Conservation (phyloP, 371 early-diverging fungal genomes). For the Lichtheimia hyalospora region DNA sequence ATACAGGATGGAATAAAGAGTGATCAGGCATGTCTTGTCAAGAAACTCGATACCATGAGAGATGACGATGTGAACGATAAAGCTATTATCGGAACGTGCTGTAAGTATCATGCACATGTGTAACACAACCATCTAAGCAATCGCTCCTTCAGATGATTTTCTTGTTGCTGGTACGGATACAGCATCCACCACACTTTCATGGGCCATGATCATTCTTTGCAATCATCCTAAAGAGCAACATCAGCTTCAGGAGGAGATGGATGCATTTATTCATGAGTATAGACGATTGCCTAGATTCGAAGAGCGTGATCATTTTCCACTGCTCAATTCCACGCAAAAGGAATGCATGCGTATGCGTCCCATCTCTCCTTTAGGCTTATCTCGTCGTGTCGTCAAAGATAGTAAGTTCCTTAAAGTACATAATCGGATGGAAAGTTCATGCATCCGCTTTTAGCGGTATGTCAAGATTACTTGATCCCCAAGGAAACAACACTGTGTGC, state of each 20-base stretch:
- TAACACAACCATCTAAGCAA: background rate
- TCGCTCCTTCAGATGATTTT: conserved; percentile 15
- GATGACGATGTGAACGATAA: conserved; percentile 2
- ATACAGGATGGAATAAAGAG: conserved; percentile 1
- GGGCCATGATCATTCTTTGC: conserved; percentile 15
- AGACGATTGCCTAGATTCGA: conserved; percentile 16
- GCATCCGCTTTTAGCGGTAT: conserved; percentile 14
- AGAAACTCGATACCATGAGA: background rate
- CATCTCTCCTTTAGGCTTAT: conserved; percentile 2
- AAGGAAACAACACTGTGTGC: conserved; percentile 3
- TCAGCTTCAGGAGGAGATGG: conserved; percentile 11
- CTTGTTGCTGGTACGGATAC: conserved; percentile 21
- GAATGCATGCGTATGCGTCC: conserved; percentile 21
- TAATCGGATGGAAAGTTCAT: background rate
- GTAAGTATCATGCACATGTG: background rate
- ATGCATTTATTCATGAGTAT: conserved; percentile 11
- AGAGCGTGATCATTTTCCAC: conserved; percentile 15
- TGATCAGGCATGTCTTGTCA: background rate
- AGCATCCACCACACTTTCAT: conserved; percentile 9
- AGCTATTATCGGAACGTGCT: conserved; percentile 8
- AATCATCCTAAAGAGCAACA: conserved; percentile 17
- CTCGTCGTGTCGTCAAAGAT: conserved; percentile 16
- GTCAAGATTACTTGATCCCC: conserved; percentile 12
- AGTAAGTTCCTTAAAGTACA: conserved; percentile 1
- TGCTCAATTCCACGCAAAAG: conserved; percentile 12